phyloP scores from a whole-genome alignment of 495 filamentous ascomycete genomes.

The Pseudevernia furfuracea region DNA sequence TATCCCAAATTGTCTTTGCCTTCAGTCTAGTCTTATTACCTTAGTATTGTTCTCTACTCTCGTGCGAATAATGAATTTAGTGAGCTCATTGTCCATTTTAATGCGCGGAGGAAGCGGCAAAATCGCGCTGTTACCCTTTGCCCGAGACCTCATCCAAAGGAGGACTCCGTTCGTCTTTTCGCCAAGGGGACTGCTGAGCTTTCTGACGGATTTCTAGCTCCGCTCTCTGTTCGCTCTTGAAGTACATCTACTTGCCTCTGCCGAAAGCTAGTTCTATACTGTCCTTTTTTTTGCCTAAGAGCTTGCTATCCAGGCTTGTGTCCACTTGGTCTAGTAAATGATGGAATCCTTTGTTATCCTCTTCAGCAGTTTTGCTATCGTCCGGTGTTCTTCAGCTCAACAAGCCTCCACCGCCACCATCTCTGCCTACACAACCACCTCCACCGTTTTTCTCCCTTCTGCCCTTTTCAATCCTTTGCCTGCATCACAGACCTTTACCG shows the following conservation, averaged over 20 bases:
- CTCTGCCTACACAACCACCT: neutral
- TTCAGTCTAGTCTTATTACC: neutral
- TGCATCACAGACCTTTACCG: neutral
- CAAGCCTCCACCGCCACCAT: neutral
- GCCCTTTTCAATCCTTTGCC: neutral
- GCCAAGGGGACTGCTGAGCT: neutral
- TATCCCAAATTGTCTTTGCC: slow-evolving; percentile 13
- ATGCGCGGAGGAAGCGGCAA: neutral
- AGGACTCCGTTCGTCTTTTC: neutral
- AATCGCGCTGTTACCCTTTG: neutral
- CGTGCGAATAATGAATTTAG: neutral
- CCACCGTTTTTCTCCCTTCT: neutral
- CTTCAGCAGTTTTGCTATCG: neutral
- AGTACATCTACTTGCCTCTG: neutral
- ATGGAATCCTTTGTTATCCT: neutral
- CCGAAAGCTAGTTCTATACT: neutral
- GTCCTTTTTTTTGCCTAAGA: neutral
- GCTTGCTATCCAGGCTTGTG: neutral
- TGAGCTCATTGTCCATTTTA: neutral
- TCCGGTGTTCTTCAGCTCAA: neutral
- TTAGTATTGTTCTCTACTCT: slow-evolving; percentile 7
- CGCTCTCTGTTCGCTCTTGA: neutral
- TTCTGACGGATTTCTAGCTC: neutral
- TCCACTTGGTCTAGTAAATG: neutral
- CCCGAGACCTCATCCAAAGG: neutral